A percentile compares a stretch with the other conserved stretches of the same genome.
Evolutionary conservation across 1,284 basidiomycete genomes (phyloP).

Genomic region (Malassezia nana): DNA sequence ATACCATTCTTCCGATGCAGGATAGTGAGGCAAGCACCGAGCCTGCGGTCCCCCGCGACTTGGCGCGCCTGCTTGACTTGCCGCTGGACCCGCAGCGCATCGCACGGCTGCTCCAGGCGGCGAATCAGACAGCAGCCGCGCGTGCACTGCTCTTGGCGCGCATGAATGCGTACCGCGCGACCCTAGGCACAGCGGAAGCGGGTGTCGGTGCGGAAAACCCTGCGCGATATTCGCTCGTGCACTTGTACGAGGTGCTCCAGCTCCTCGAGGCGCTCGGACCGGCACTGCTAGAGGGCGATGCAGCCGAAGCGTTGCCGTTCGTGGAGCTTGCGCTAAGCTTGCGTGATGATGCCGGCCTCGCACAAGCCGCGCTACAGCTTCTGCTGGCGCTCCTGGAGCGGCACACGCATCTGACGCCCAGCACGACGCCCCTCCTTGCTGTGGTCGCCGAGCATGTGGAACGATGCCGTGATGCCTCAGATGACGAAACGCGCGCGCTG

Average conservation of each 20-base stretch:
- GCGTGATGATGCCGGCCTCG: slow-evolving; percentile 22
- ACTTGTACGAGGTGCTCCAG: slow-evolving; percentile 23
- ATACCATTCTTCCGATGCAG: background rate
- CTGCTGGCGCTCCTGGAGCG: slow-evolving; percentile 40
- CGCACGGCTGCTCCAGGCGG: slow-evolving; percentile 17
- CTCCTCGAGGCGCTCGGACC: slow-evolving; percentile 38
- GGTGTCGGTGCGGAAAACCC: slow-evolving; percentile 1
- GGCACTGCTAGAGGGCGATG: slow-evolving; percentile 29
- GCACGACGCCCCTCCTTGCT: slow-evolving; percentile 27
- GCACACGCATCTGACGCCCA: slow-evolving; percentile 19
- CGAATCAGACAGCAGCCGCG: slow-evolving; percentile 24
- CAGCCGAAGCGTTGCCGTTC: slow-evolving; percentile 29
- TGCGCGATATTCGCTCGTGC: background rate
- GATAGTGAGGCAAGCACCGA: background rate
- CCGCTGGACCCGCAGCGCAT: slow-evolving; percentile 26
- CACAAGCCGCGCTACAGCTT: slow-evolving; percentile 31
- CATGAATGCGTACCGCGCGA: slow-evolving; percentile 27
- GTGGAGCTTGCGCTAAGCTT: slow-evolving; percentile 27
- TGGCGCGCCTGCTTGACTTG: slow-evolving; percentile 22
- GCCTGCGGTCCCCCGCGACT: background rate
- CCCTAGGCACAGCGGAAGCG: slow-evolving; percentile 15
- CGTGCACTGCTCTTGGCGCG: slow-evolving; percentile 17
- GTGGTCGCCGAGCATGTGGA: slow-evolving; percentile 33
- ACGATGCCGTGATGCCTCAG: slow-evolving; percentile 19
- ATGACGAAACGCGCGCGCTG: slow-evolving; percentile 52